A percentile compares a stretch with the other conserved stretches of the same genome.
These are phyloP conservation scores for Dactylellina parvicollis DNA, from an alignment of 2,329 filamentous ascomycete species.

Conservation along the genomic window DNA sequence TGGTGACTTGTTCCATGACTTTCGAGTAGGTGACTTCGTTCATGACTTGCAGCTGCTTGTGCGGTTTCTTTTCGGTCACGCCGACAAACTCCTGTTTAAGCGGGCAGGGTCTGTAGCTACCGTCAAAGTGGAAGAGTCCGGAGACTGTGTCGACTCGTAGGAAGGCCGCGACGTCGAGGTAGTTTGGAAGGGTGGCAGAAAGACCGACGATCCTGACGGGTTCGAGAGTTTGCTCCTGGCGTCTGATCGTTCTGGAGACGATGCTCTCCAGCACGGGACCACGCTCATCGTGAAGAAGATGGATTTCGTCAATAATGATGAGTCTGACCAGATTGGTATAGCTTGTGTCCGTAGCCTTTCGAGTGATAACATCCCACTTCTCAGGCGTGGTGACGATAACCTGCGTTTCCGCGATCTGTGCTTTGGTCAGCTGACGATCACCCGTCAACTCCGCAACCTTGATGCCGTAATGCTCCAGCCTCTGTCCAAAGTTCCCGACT, in stretches of 20 bases:
- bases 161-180: constrained; percentile 94
- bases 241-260: constrained; percentile 90
- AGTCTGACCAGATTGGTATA: constrained; percentile 97
- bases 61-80: constrained; percentile 96
- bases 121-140: constrained; percentile 95
- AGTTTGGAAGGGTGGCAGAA: constrained; percentile 95
- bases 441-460: constrained; percentile 94
- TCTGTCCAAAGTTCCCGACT: constrained; percentile 94
- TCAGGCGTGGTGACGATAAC: constrained; percentile 98
- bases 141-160: constrained; percentile 85
- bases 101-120: constrained; percentile 90
- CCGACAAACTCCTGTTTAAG: constrained; percentile 97
- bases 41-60: constrained; percentile 99
- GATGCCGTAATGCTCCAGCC: constrained; percentile 89
- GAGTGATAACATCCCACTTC: constrained; percentile 98
- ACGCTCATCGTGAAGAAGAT: constrained; percentile 95
- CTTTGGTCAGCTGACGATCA: constrained; percentile 96
- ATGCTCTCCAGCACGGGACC: constrained; percentile 97
- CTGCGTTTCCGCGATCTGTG: constrained; percentile 97
- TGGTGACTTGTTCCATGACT: constrained; percentile 88
- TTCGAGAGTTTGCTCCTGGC: constrained; percentile 92
- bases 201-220: constrained; percentile 90
- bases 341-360: constrained; percentile 94
- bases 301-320: constrained; percentile 97
- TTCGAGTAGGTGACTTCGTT: constrained; percentile 99